Evolutionary conservation across 2,329 filamentous ascomycete genomes (phyloP).

Genomic region (Botrytis tulipae): DNA sequence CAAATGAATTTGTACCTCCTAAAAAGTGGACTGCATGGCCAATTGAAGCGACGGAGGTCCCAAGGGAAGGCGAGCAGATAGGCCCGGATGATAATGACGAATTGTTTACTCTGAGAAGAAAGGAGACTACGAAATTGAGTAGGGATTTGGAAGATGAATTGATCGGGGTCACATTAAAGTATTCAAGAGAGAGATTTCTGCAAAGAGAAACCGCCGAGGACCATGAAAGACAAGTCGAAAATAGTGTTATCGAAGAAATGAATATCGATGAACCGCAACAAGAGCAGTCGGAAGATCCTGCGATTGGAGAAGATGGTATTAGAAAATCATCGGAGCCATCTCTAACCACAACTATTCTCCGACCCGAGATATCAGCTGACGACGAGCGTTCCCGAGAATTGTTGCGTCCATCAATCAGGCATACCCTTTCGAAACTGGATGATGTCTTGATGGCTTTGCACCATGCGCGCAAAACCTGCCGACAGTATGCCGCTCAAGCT

Average conservation of each 20-base stretch:
- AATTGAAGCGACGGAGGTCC: constrained; percentile 60
- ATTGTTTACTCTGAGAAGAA: constrained; percentile 50
- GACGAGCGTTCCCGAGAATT: constrained; percentile 66
- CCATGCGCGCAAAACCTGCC: constrained; percentile 57
- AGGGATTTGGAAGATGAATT: constrained; percentile 68
- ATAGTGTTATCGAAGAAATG: constrained; percentile 25
- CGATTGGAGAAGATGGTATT: constrained; percentile 21
- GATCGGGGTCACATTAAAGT: constrained; percentile 61
- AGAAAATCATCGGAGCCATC: constrained; percentile 16
- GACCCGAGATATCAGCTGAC: constrained; percentile 62
- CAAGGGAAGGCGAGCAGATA: constrained; percentile 52
- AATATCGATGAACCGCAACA: constrained; percentile 2
- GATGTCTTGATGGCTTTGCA: constrained; percentile 68
- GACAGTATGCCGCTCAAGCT: constrained; percentile 37
- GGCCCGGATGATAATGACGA: constrained; percentile 49
- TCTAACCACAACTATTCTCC: constrained; percentile 16
- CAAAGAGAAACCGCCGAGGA: constrained; percentile 35
- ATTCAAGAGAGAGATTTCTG: constrained; percentile 65
- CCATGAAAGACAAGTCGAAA: constrained; percentile 20
- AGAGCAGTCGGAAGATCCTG: neutral
- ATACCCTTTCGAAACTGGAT: constrained; percentile 69
- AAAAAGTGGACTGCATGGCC: constrained; percentile 86
- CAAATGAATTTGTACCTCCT: constrained; percentile 48
- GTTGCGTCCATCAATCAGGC: constrained; percentile 66
- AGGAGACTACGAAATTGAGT: constrained; percentile 50